Evolutionary conservation across 768 basidiomycete genomes (phyloP), one percentile per base, ranked within the genome.

Genomic region (Kwoniella dendrophila): DNA sequence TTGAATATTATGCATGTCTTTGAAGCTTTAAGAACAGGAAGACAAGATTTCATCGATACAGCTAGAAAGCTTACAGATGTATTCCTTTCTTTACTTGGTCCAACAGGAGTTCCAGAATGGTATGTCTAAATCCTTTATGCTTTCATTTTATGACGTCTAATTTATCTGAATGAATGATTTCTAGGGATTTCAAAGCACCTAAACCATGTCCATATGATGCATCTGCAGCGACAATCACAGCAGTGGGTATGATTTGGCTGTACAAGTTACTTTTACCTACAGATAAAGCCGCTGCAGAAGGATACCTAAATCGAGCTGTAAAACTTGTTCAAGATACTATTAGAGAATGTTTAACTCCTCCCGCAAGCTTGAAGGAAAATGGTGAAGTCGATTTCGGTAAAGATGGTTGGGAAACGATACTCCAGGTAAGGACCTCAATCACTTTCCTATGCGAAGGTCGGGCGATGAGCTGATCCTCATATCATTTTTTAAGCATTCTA

Each of bases 321-420:
- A 69, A 68, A 36, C 58, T 75, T 24, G 61, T 73, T 10, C 40
- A 70, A 20, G 70, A 73, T 47, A 62, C 53, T 11, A 20, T 71
- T 1, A 47, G 66, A 38, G 66, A 68, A 32, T 73, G 71, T 43
- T 16, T 41, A 32, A 69, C 71, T 10, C 64, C 60, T 3, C 26
- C 29, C 11, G 74, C 74, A 5, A 62, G 33, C 0, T 24, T 72
- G 18, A 54, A 63, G 18, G 63, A 40, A 18, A 38, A 50, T 32
- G 74, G 70, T 1, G 41, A 56, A 18, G 66, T 71, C 18, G 62
- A 75, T 47, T 73, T 61, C 24, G 74, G 74, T n/a, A 36, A 59
- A 52, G 74, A 58, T 18, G 71, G 68, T 22, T 75, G 74, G 74
- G 74, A 75, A 51, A 69, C 69, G 3, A 55, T 75, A n/a, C 58